Conservation (phyloP, 208 protist genomes). For the Hexamita inflata region DNA sequence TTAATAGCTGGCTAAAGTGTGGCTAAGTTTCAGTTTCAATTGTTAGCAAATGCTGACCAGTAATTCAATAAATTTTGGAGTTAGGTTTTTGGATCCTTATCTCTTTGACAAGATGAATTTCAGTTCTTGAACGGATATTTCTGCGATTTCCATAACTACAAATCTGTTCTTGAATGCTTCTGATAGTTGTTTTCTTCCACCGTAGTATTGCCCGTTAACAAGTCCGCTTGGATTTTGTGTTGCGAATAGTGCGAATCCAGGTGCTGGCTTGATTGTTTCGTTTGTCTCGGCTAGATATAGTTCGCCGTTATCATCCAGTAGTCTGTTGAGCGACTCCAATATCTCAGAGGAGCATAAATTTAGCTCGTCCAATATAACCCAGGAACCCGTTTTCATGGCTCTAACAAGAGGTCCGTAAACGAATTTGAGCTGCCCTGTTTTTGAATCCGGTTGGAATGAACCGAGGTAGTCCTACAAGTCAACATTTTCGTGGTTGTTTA, state of each 20-base stretch:
- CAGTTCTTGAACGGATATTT: conserved; percentile 89
- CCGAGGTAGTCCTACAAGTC: conserved; percentile 99
- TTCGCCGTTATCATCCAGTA: conserved; percentile 99
- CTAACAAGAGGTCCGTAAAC: conserved; percentile 54
- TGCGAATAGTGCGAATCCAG: conserved; percentile 95
- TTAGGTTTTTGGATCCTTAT: conserved; percentile 60
- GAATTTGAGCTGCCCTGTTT: conserved; percentile 75
- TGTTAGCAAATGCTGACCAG: conserved; percentile 59
- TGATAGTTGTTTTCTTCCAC: conserved; percentile 93
- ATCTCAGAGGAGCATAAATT: conserved; percentile 98
- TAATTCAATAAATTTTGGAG: conserved; percentile 66
- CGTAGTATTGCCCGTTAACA: too few species aligned
- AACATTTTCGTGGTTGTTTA: conserved; percentile 99
- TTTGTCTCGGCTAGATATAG: conserved; percentile 95
- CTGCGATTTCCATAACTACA: conserved; percentile 92
- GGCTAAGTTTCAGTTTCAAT: conserved; percentile 61
- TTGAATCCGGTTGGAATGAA: conserved; percentile 76
- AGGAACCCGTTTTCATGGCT: conserved; percentile 71
- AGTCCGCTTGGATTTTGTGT: conserved; percentile 97
- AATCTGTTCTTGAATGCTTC: conserved; percentile 97
- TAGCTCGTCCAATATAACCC: conserved; percentile 99
- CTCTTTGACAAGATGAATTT: conserved; percentile 77
- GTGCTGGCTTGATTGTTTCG: conserved; percentile 83
- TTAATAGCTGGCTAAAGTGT: conserved; percentile 78
- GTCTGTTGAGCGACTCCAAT: conserved; percentile 95